Percentiles rank a stretch among this genome's conserved stretches.
Evolutionary conservation across 805 yeast genomes (phyloP).

Genomic region (Kodamaea jinghongensis): DNA sequence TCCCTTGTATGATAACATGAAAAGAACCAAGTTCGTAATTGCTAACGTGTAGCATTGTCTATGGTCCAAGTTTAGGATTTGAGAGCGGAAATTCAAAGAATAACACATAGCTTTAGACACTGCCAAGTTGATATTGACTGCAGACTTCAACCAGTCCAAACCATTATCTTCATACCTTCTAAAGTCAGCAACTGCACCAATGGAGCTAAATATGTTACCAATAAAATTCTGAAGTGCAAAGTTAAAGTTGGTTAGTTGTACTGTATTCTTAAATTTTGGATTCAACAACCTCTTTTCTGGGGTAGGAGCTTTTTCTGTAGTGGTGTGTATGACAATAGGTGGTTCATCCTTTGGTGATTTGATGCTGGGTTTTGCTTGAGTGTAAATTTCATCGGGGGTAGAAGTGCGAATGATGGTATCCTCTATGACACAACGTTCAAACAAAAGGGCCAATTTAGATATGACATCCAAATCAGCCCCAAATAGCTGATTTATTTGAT

Average conservation of each 20-base stretch:
- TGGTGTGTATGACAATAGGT: slow-evolving; percentile 42
- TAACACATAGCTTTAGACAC: slow-evolving; percentile 24
- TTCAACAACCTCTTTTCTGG: slow-evolving; percentile 45
- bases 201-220: slow-evolving; percentile 40
- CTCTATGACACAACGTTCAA: slow-evolving; percentile 53
- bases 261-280: slow-evolving; percentile 61
- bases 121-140: slow-evolving; percentile 40
- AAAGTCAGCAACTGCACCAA: slow-evolving; percentile 45
- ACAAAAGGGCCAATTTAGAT: slow-evolving; percentile 45
- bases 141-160: slow-evolving; percentile 34
- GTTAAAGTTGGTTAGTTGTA: slow-evolving; percentile 52
- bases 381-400: slow-evolving; percentile 48
- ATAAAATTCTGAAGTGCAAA: slow-evolving; percentile 48
- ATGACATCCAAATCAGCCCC: slow-evolving; percentile 31
- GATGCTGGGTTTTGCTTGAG: slow-evolving; percentile 39
- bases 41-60: slow-evolving; percentile 33
- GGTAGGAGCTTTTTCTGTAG: slow-evolving; percentile 42
- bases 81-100: slow-evolving; percentile 20
- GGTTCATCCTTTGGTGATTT: slow-evolving; percentile 29
- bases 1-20: slow-evolving; percentile 25
- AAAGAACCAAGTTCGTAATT: slow-evolving; percentile 32
- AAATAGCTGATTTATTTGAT: slow-evolving; percentile 40
- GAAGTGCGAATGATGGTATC: slow-evolving; percentile 50
- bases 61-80: slow-evolving; percentile 14
- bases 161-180: slow-evolving; percentile 45